A percentile compares a stretch with the other conserved stretches of the same genome.
phyloP scores from a whole-genome alignment of 2,329 filamentous ascomycete species.

The Cladophialophora carrionii region DNA sequence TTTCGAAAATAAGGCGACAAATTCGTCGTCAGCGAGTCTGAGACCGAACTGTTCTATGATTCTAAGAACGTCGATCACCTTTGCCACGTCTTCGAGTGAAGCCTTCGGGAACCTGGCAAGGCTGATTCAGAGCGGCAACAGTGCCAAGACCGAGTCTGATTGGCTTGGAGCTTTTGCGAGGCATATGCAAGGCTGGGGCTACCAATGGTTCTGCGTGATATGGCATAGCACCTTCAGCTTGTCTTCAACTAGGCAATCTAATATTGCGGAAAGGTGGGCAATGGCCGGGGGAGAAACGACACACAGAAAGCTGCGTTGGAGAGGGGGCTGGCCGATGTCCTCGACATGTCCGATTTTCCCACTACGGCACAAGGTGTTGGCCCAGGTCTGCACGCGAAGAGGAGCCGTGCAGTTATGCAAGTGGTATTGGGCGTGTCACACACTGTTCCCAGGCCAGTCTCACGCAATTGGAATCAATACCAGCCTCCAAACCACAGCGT shows the following conservation, averaged over 20 bases:
- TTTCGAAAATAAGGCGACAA: conserved; percentile 20
- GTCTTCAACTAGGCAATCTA: background rate
- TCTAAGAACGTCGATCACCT: conserved; percentile 17
- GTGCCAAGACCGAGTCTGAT: conserved; percentile 23
- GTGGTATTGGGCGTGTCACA: background rate
- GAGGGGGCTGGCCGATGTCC: background rate
- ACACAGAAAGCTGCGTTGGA: background rate
- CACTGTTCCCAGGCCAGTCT: background rate
- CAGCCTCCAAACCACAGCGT: background rate
- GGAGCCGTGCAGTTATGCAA: background rate
- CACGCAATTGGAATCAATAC: background rate
- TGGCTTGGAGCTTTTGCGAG: background rate
- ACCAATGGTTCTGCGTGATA: background rate
- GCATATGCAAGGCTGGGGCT: background rate
- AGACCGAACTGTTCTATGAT: background rate
- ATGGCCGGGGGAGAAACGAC: too few relatives aligned
- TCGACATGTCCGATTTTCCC: background rate
- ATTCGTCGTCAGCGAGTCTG: conserved; percentile 21
- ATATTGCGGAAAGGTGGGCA: too few relatives aligned
- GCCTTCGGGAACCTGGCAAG: conserved; percentile 20
- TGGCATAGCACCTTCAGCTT: background rate
- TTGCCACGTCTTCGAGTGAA: conserved; percentile 31
- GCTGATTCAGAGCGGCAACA: conserved; percentile 14
- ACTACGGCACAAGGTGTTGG: too few relatives aligned
- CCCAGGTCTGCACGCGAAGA: background rate